Base-by-base conservation (phyloP, 2,329 filamentous ascomycete genomes). In the Orbilia javanica region DNA sequence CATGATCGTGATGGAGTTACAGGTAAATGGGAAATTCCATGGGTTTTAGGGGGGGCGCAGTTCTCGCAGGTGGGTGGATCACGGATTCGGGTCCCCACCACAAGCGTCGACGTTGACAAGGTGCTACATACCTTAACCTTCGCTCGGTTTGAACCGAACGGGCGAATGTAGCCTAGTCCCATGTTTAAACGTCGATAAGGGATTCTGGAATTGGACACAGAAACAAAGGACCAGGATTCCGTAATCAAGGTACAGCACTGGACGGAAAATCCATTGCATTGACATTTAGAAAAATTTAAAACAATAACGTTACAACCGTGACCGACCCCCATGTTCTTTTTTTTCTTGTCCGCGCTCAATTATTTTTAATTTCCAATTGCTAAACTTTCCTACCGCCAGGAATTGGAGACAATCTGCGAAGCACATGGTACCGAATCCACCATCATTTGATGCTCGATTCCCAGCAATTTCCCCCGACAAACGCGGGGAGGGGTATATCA, bases 191-290 rank as follows among this genome's bases (percentile, higher is more conserved):
- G 55, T 60, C 55, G 25, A 25, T 20, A 66, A 73, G 57, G 67
- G 25, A 31, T 42, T 39, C 69, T 73, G 11, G 18, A 73, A 60
- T 53, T 27, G 60, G 69, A 20, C 50, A n/a, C n/a, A n/a, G n/a
- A n/a, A n/a, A n/a, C n/a, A n/a, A n/a, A n/a, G n/a, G 50, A 60
- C 60, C 25, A 42, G 31, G 36, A 42, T 63, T 34, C 46, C 31
- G 60, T 73, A 73, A 73, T 73, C 69, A 66, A 66, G 48, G 50
- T 73, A 66, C 69, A 73, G 60, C n/a, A 29, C 25, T 20, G 46
- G 25, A 25, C 22, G 1, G 44, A 18, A 27, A 55, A 36, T 7
- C 52, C 29, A n/a, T 18, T 20, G 13, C 22, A 55, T 10, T 55
- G n/a, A n/a, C 22, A 50, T 50, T 8, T 4, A n/a, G 46, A 50